A percentile compares a stretch with the other conserved stretches of the same genome.
Evolutionary conservation across 768 basidiomycete species (phyloP).

Genomic region (Cystobasidium tubakii): DNA sequence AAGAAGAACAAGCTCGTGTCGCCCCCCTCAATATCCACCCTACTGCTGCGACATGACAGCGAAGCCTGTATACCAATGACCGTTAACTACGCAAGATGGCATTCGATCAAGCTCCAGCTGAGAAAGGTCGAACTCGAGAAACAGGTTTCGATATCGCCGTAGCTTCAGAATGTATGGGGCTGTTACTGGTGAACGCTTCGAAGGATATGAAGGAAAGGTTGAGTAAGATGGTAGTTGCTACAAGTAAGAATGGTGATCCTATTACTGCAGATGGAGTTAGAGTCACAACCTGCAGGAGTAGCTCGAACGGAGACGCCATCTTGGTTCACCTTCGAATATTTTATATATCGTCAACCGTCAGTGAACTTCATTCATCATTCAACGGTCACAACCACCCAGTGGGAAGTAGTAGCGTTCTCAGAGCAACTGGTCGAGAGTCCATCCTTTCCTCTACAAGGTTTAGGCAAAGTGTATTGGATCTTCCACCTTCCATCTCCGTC

Average conservation of each 20-base stretch:
- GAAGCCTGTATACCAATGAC: conserved; percentile 93
- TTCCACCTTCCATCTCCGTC: too few relatives aligned
- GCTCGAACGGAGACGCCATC: too few relatives aligned
- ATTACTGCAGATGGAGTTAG: conserved; percentile 96
- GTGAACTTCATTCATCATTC: too few relatives aligned
- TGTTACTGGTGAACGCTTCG: conserved; percentile 80
- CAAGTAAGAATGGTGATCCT: conserved; percentile 80
- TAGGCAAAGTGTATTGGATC: too few relatives aligned
- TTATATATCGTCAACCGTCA: too few relatives aligned
- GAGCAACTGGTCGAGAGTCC: too few relatives aligned
- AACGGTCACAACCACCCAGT: too few relatives aligned
- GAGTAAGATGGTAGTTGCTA: conserved; percentile 94
- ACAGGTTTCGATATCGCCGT: conserved; percentile 96
- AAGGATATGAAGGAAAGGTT: conserved; percentile 84
- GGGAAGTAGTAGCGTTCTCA: too few relatives aligned
- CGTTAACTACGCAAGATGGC: conserved; percentile 91
- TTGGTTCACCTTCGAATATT: too few relatives aligned
- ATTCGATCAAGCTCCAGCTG: conserved; percentile 81
- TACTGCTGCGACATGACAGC: conserved; percentile 89
- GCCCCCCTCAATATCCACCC: conserved; percentile 86
- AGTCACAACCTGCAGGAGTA: too few relatives aligned
- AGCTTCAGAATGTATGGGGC: conserved; percentile 98
- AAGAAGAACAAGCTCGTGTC: conserved; percentile 83
- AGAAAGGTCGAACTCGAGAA: conserved; percentile 78
- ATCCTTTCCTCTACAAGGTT: too few relatives aligned